A percentile compares a stretch with the other conserved stretches of the same genome.
Conservation (phyloP, 257 asterid species). For the Scutellaria minor region DNA sequence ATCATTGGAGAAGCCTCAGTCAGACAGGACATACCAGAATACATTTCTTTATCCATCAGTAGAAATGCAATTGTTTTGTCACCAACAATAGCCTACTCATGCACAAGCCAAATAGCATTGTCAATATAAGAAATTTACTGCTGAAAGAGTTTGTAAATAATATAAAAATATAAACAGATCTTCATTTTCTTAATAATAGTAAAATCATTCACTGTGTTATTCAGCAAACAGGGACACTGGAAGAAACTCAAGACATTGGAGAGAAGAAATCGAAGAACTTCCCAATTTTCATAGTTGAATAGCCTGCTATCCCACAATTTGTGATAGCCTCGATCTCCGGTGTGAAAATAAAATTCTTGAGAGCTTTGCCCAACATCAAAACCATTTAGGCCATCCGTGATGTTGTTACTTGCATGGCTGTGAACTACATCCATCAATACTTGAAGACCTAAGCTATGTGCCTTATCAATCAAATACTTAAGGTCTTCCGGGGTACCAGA, state of each 20-base stretch:
- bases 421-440: constrained; percentile 94
- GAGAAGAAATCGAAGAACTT: constrained; percentile 93
- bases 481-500: constrained; percentile 98
- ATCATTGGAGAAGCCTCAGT: constrained; percentile 77
- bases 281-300: constrained; percentile 94
- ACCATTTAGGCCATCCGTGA: constrained; percentile 91
- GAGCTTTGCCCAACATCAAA: constrained; percentile 90
- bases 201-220: background rate
- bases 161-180: background rate
- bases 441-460: constrained; percentile 85
- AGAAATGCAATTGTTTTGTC: constrained; percentile 90
- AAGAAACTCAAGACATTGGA: constrained; percentile 50
- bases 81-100: constrained; percentile 85
- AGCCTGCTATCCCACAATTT: constrained; percentile 91
- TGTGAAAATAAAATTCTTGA: constrained; percentile 90
- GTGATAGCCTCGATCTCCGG: constrained; percentile 90
- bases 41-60: constrained; percentile 97
- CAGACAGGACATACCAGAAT: constrained; percentile 93
- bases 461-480: constrained; percentile 91
- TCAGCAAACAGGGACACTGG: background rate
- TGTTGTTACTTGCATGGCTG: constrained; percentile 92
- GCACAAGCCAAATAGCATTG: constrained; percentile 34
- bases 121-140: constrained; percentile 15
- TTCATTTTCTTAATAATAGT: constrained; percentile 1
- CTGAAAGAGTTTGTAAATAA: constrained; percentile 28